Percentiles rank a stretch among this genome's conserved stretches.
These are phyloP conservation scores for Acrocalymma vagum DNA, from an alignment of 2,329 filamentous ascomycete genomes.

Conservation along the genomic window DNA sequence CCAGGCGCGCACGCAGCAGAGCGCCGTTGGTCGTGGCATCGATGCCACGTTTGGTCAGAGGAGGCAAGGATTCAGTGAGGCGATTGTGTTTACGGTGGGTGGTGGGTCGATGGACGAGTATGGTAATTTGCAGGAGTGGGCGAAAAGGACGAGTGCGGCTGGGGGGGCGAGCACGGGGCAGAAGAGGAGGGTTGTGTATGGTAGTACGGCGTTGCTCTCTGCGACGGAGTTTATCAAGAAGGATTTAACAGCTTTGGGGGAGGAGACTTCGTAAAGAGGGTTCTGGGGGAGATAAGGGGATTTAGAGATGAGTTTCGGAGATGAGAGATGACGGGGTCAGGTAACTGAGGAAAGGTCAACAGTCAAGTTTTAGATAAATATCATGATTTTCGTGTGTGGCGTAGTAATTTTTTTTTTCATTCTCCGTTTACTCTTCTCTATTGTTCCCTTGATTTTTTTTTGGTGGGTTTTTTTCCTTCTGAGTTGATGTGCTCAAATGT, in stretches of 20 bases:
- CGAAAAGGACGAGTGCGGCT: conserved; percentile 73
- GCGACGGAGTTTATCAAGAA: conserved; percentile 68
- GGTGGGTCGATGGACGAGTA: conserved; percentile 99
- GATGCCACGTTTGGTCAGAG: conserved; percentile 89
- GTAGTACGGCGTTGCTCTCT: conserved; percentile 80
- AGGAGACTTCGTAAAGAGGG: conserved; percentile 51
- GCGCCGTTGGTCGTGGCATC: conserved; percentile 64
- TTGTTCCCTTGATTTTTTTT: no score
- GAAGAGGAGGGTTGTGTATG: conserved; percentile 88
- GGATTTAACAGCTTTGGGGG: conserved; percentile 65
- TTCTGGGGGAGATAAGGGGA: no score
- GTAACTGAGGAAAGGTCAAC: no score
- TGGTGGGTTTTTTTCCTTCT: no score
- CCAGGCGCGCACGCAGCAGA: conserved; percentile 54
- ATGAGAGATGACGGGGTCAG: no score
- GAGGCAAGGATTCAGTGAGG: conserved; percentile 87
- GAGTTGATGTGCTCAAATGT: no score
- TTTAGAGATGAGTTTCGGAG: no score
- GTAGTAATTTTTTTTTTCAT: no score
- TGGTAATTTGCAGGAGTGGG: conserved; percentile 97
- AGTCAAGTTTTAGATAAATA: no score
- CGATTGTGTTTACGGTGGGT: conserved; percentile 90
- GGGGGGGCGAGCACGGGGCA: conserved; percentile 62
- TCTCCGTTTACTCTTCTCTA: no score
- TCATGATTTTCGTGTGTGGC: no score